Evolutionary conservation across 1,284 basidiomycete species (phyloP), one percentile per base, ranked within the genome.

Genomic region (Boletus sp.): DNA sequence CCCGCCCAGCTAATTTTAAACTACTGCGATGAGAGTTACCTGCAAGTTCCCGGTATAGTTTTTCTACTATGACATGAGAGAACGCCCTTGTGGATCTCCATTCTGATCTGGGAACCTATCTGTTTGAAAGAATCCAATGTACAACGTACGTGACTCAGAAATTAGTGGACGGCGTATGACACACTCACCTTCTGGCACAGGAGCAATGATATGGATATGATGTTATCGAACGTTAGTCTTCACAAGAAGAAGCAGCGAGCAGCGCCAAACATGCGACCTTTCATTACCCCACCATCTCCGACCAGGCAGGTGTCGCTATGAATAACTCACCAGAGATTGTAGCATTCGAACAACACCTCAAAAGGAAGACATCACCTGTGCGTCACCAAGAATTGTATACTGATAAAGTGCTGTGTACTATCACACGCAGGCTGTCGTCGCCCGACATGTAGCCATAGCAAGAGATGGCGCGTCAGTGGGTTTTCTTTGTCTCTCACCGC

Each of bases 401-500:
- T n/a, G n/a, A n/a, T n/a, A n/a, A n/a, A n/a, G n/a, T n/a, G n/a
- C n/a, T n/a, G n/a, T n/a, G n/a, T n/a, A n/a, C 13, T 32, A 14
- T 32, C 30, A 3, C 29, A 17, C 41, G 41, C 30, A 8, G 17
- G 10, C 30, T 23, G 22, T 19, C 5, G 14, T 42, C 17, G n/a
- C 14, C 7, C 30, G 30, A 32, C n/a, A 32, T 13, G 25, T 32
- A 8, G n/a, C 30, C 7, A 32, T 32, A 14, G 30, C n/a, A 32
- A 32, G n/a, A n/a, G 30, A 8, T 13, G 30, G 8, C 8, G n/a
- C 3, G n/a, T n/a, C 30, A 14, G 7, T 32, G 13, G 8, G 8
- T 14, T 32, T 32, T 32, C n/a, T 12, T 10, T 26, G 17, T 13
- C 42, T 54, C 36, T 41, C 45, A 39, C 57, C 13, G n/a, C 13